Conservation (phyloP, 805 yeast genomes). For the Ogataea trehaloabstinens region DNA sequence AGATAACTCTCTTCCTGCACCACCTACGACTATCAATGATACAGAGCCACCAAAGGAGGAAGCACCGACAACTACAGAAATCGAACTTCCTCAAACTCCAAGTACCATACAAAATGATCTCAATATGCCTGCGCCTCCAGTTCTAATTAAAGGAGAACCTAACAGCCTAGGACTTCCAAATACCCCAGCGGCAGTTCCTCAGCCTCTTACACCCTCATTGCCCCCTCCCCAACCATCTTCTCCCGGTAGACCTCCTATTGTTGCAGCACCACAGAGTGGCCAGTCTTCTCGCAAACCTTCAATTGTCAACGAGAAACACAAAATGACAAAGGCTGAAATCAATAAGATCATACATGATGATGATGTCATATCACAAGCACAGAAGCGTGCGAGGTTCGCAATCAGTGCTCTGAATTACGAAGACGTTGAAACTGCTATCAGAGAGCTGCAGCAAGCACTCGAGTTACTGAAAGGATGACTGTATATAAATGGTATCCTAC, state of each 20-base stretch:
- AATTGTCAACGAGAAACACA: slow-evolving; percentile 6
- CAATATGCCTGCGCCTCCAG: slow-evolving; percentile 29
- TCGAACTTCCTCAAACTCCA: slow-evolving; percentile 16
- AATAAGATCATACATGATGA: slow-evolving; percentile 51
- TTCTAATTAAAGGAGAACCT: slow-evolving; percentile 30
- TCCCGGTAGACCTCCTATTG: background rate
- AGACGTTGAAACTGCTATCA: slow-evolving; percentile 65
- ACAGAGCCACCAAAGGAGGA: background rate
- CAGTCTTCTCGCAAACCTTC: slow-evolving; percentile 8
- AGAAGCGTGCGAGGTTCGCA: slow-evolving; percentile 71
- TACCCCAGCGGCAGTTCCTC: slow-evolving; percentile 23
- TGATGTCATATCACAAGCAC: slow-evolving; percentile 57
- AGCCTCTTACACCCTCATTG: background rate
- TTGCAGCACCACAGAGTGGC: slow-evolving; percentile 5
- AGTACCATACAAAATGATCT: slow-evolving; percentile 23
- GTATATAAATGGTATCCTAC: slow-evolving; percentile 2
- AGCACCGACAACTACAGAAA: background rate
- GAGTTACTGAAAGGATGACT: slow-evolving; percentile 35
- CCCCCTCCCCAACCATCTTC: background rate
- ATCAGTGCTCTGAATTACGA: slow-evolving; percentile 78
- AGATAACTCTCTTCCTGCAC: slow-evolving; percentile 8
- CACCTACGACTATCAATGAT: slow-evolving; percentile 12
- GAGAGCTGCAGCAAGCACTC: slow-evolving; percentile 55
- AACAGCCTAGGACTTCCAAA: slow-evolving; percentile 28
- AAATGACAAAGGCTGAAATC: slow-evolving; percentile 37